Percentiles rank a stretch among this genome's conserved stretches.
Conservation (phyloP, 1,284 basidiomycete genomes). For the Fereydounia khargensis region DNA sequence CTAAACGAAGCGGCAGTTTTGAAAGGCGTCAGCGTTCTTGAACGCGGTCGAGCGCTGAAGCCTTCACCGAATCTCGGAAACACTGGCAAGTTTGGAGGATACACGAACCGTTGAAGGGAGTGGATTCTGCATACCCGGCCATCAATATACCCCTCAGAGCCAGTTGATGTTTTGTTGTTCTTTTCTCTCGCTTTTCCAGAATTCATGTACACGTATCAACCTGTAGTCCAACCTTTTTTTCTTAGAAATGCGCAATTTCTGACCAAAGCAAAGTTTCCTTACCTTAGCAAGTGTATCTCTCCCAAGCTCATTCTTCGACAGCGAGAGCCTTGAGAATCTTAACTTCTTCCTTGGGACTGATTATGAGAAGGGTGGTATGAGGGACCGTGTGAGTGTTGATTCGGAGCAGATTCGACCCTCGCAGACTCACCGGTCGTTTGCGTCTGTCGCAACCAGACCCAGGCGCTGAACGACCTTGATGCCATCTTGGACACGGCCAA, state of each 20-base stretch:
- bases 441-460: constrained; percentile 57
- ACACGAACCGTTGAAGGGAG: constrained; percentile 33
- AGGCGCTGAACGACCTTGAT: constrained; percentile 70
- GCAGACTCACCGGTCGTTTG: constrained; percentile 12
- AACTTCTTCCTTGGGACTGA: constrained; percentile 5
- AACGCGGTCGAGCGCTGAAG: constrained; percentile 38
- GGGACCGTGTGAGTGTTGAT: background rate
- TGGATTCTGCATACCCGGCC: too few species aligned
- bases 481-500: constrained; percentile 63
- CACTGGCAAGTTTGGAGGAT: constrained; percentile 37
- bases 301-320: background rate
- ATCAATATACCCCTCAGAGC: too few species aligned
- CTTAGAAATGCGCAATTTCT: too few species aligned
- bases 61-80: constrained; percentile 22
- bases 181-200: too few species aligned
- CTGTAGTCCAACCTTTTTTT: too few species aligned
- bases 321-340: constrained; percentile 7
- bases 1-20: constrained; percentile 42
- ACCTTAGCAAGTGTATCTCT: too few species aligned
- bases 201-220: too few species aligned
- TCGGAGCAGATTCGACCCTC: background rate
- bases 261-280: too few species aligned
- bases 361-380: background rate
- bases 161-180: too few species aligned
- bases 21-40: constrained; percentile 38